Evolutionary conservation across 2,329 filamentous ascomycete species (phyloP).

Genomic region (Botryosphaeria dothidea): DNA sequence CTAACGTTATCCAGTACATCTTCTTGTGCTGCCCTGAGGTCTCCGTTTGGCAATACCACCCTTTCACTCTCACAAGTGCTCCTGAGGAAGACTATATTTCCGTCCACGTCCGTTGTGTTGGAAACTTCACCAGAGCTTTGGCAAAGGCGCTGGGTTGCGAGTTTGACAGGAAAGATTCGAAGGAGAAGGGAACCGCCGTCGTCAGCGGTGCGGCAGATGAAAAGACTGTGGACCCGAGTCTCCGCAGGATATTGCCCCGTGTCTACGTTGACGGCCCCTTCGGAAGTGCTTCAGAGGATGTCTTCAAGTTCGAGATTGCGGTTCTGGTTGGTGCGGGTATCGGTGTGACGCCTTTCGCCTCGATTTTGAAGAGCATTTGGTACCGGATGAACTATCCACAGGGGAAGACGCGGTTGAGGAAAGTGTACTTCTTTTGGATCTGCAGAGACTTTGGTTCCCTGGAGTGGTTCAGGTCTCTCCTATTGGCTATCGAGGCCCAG

Average conservation of each 20-base stretch:
- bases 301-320: conserved; percentile 67
- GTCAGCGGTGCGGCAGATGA: conserved; percentile 66
- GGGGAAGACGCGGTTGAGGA: conserved; percentile 74
- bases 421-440: conserved; percentile 93
- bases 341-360: conserved; percentile 54
- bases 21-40: conserved; percentile 86
- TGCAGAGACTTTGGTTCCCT: conserved; percentile 86
- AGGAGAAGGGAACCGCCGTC: conserved; percentile 59
- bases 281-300: conserved; percentile 81
- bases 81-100: conserved; percentile 91
- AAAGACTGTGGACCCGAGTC: conserved; percentile 64
- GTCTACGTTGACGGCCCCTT: conserved; percentile 86
- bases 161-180: conserved; percentile 51
- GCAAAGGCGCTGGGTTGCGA: conserved; percentile 75
- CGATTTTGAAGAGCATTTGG: conserved; percentile 78
- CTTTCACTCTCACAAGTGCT: conserved; percentile 82
- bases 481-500: conserved; percentile 83
- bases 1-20: conserved; percentile 62
- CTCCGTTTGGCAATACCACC: conserved; percentile 86
- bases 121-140: conserved; percentile 74
- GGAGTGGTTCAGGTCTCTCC: conserved; percentile 84
- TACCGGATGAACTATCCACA: conserved; percentile 89
- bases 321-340: conserved; percentile 54
- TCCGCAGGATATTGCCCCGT: conserved; percentile 72
- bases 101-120: conserved; percentile 79